Base-by-base conservation (phyloP, 1,139 yeast species). In the Saccharomyces hybrid region DNA sequence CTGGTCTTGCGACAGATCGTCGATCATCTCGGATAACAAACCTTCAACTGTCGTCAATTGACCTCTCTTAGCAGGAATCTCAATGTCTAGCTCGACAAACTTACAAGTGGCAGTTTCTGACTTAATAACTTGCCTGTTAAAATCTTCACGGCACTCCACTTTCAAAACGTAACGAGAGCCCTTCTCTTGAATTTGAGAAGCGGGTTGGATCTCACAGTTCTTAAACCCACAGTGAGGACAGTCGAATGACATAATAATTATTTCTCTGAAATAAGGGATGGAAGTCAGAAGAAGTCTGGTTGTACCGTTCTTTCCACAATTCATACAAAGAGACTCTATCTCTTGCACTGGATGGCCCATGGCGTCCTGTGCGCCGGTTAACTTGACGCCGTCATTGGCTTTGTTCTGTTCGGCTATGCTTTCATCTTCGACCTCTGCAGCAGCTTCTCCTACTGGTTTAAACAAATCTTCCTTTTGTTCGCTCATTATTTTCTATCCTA, bases 341-440 rank as follows among this genome's bases (percentile, higher is more conserved):
- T 93, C 98, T 71, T 90, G 97, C 20, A 93, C 96, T 5, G 97
- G 96, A 63, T 89, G 95, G n/a, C 97, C 97, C 68, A 64, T 63
- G n/a, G 87, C 85, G 69, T 88, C 97, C 8, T 75, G 75, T 25
- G 90, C 86, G 27, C 88, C 89, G 1, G 89, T 83, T 50, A 70
- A 63, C 48, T 70, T 71, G 30, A 77, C 75, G 4, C 20, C 38
- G 11, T 46, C 47, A 13, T 30, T 34, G 2, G 26, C 79, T 23
- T 68, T 65, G 25, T 65, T 68, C 49, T 20, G 16, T 7, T 32
- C 38, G 14, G 38, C 38, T 7, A 32, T n/a, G 16, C 8, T 16
- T 48, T 63, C 71, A 14, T 63, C 57, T 20, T 64, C 64, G 11
- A 69, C 64, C 26, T 67, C 73, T 60, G 77, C 75, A 9, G 79